A percentile compares a stretch with the other conserved stretches of the same genome.
phyloP scores from a whole-genome alignment of 2,329 filamentous ascomycete genomes.

The Botryosphaeria dothidea region DNA sequence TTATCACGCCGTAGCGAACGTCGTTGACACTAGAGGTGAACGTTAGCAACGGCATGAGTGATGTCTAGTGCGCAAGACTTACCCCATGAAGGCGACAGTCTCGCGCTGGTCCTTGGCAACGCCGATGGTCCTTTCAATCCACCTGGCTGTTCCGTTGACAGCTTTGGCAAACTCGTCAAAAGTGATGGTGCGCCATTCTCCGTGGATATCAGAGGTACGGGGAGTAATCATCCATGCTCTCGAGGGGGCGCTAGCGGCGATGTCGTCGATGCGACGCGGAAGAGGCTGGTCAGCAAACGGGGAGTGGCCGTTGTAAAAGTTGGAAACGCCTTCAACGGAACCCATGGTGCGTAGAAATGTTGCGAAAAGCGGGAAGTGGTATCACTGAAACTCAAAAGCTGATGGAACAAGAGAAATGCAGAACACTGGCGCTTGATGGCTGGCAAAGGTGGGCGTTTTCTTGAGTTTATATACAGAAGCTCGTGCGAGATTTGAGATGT shows the following conservation, averaged over 20 bases:
- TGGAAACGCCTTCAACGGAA: slow-evolving; percentile 1
- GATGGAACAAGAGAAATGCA: neutral
- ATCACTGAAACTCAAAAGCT: neutral
- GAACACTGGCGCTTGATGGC: neutral
- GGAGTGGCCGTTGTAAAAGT: neutral
- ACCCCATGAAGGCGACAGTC: slow-evolving; percentile 18
- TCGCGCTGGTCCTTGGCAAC: neutral
- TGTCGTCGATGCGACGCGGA: slow-evolving; percentile 15
- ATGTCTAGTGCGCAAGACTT: too few species aligned
- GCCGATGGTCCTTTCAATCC: slow-evolving; percentile 19
- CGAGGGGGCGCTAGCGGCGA: slow-evolving; percentile 13
- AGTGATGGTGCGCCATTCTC: slow-evolving; percentile 8
- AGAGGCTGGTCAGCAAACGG: slow-evolving; percentile 11
- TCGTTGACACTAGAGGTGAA: slow-evolving; percentile 3
- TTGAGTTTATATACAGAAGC: neutral
- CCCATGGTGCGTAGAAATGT: neutral
- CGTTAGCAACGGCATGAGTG: neutral
- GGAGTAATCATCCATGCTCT: slow-evolving; percentile 10
- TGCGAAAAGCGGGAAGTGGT: neutral
- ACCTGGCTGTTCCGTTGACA: slow-evolving; percentile 1
- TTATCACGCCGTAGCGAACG: neutral
- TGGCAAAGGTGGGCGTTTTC: neutral
- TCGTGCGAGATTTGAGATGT: neutral
- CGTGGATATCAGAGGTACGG: slow-evolving; percentile 3
- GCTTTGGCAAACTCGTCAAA: slow-evolving; percentile 15